Conservation (phyloP, 2,329 filamentous ascomycete genomes). For the Fusarium buharicum region DNA sequence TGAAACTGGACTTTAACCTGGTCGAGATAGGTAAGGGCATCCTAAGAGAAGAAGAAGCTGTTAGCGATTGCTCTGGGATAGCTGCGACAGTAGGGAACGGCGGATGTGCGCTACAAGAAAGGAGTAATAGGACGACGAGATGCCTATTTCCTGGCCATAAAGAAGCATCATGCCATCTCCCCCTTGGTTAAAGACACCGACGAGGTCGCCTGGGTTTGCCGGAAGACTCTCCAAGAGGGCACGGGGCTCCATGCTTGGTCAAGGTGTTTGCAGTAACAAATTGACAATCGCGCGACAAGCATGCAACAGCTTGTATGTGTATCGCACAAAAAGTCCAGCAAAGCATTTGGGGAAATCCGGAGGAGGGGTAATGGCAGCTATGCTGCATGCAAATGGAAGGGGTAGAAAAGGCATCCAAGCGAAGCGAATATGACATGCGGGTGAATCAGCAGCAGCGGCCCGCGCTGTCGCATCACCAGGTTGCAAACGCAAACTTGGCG, state of each 20-base stretch:
- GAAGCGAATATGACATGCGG: conserved; percentile 11
- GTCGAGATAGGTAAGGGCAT: conserved; percentile 93
- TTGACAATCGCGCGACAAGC: neutral
- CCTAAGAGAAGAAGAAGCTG: conserved; percentile 49
- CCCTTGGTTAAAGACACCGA: conserved; percentile 38
- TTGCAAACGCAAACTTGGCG: conserved; percentile 26
- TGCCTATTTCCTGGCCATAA: conserved; percentile 30
- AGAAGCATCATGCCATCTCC: conserved; percentile 39
- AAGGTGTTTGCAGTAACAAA: conserved; percentile 8
- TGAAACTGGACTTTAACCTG: conserved; percentile 99
- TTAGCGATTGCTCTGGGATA: conserved; percentile 15
- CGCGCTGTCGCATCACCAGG: conserved; percentile 25
- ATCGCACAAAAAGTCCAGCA: conserved; percentile 2
- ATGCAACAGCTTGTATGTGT: neutral
- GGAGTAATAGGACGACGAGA: conserved; percentile 39
- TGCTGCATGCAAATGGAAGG: neutral
- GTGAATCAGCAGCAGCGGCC: conserved; percentile 25
- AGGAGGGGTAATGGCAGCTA: conserved; percentile 8
- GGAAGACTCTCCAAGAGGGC: conserved; percentile 14
- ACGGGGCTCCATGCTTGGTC: conserved; percentile 17
- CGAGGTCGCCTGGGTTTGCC: conserved; percentile 31
- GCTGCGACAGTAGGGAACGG: neutral
- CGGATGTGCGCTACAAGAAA: conserved; percentile 41
- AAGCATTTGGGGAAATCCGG: neutral
- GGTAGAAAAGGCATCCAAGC: neutral